Conservation (phyloP, 1,284 basidiomycete genomes). For the Ceratobasidium sp. region DNA sequence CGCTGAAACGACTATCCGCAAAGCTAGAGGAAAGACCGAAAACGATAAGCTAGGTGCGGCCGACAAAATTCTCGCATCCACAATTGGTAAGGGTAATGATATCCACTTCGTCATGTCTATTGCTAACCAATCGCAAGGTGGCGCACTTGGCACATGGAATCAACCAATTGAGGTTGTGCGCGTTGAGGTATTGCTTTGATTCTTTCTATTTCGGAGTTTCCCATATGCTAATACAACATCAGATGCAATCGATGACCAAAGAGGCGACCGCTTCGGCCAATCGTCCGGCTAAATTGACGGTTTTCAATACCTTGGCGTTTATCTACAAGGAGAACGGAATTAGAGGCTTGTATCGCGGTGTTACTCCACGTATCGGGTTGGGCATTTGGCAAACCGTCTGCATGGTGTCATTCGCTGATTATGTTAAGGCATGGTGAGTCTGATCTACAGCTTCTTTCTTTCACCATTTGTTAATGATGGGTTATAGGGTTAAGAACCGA, state of each 20-base stretch:
- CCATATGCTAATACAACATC: slow-evolving; percentile 8
- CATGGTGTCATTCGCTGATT: slow-evolving; percentile 98
- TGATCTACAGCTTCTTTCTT: neutral
- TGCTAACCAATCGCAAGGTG: slow-evolving; percentile 53
- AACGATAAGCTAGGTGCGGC: slow-evolving; percentile 73
- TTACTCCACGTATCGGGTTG: slow-evolving; percentile 93
- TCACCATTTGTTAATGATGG: neutral
- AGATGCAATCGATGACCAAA: slow-evolving; percentile 99
- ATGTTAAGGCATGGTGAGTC: slow-evolving; percentile 80
- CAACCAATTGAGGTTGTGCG: slow-evolving; percentile 98
- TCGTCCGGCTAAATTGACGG: slow-evolving; percentile 88
- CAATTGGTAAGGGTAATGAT: slow-evolving; percentile 60
- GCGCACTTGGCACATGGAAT: slow-evolving; percentile 98
- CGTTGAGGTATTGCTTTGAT: slow-evolving; percentile 67
- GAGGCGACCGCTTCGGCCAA: slow-evolving; percentile 67
- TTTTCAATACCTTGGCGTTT: slow-evolving; percentile 86
- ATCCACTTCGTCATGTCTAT: neutral
- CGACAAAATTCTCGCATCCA: slow-evolving; percentile 91
- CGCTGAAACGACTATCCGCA: slow-evolving; percentile 82
- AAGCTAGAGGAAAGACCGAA: slow-evolving; percentile 75
- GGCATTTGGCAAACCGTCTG: slow-evolving; percentile 97
- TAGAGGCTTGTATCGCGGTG: slow-evolving; percentile 96
- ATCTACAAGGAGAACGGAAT: slow-evolving; percentile 97
- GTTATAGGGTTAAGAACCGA: slow-evolving; percentile 23
- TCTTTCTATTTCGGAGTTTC: neutral